phyloP scores from a whole-genome alignment of 108 stramenopile genomes.

The Aurantiochytrium sp. region DNA sequence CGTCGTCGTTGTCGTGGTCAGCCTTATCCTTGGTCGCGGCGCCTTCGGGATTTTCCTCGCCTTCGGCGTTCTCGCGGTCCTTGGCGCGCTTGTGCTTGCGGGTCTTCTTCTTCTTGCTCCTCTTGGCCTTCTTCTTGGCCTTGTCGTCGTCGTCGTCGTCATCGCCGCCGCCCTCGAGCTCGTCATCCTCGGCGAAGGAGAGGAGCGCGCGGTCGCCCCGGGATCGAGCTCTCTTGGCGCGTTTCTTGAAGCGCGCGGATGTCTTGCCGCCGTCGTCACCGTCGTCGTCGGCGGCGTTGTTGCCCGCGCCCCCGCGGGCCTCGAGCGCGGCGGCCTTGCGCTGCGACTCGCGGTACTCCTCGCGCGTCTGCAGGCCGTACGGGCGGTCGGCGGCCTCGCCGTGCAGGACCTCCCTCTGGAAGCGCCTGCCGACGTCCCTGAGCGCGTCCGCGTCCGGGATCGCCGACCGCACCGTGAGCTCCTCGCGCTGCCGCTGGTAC shows the following conservation, averaged over 20 bases:
- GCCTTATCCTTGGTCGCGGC: no score
- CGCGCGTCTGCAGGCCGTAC: background rate
- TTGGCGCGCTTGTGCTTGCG: background rate
- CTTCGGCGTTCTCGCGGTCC: no score
- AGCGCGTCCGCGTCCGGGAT: background rate
- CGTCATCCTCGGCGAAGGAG: background rate
- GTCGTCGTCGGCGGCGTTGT: background rate
- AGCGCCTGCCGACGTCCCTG: background rate
- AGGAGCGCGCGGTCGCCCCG: background rate
- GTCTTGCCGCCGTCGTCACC: background rate
- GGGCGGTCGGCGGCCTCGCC: background rate
- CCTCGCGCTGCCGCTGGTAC: background rate
- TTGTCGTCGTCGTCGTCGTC: background rate
- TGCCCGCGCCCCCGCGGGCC: background rate
- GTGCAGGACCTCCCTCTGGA: background rate
- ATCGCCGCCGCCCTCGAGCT: background rate
- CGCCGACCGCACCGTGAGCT: background rate
- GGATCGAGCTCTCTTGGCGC: background rate
- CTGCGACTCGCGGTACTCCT: background rate
- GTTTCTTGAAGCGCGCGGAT: no score
- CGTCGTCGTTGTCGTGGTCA: constrained; percentile 29
- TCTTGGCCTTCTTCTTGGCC: background rate
- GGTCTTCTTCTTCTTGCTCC: background rate
- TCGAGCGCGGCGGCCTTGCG: background rate
- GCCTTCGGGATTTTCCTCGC: no score